These are phyloP conservation scores for Rhodotorula sp. DNA, from an alignment of 1,284 basidiomycete genomes.

Conservation along the genomic window DNA sequence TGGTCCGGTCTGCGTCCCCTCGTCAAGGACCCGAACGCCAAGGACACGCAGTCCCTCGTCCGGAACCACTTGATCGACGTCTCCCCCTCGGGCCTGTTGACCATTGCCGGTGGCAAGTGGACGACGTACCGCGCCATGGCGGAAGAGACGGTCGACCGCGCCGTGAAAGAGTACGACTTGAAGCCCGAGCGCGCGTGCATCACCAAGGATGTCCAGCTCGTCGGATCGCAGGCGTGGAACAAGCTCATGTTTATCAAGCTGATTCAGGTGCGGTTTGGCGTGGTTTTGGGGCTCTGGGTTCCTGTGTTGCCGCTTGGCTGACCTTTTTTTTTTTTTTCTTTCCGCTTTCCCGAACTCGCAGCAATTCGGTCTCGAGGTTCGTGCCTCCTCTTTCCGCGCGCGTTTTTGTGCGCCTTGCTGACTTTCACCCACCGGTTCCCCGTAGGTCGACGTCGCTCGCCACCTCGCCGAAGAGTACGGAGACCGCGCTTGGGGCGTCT, in stretches of 20 bases:
- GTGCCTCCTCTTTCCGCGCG: slow-evolving; percentile 51
- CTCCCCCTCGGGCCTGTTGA: slow-evolving; percentile 75
- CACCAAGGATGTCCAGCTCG: slow-evolving; percentile 75
- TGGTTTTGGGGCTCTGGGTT: too few species aligned
- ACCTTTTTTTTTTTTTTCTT: too few species aligned
- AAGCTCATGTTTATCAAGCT: slow-evolving; percentile 96
- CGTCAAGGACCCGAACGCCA: slow-evolving; percentile 77
- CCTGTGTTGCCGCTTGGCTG: too few species aligned
- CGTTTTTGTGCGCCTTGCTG: background rate
- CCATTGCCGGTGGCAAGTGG: slow-evolving; percentile 98
- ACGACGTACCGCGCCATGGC: slow-evolving; percentile 93
- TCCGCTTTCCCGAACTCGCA: slow-evolving; percentile 47
- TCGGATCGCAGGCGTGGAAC: slow-evolving; percentile 94
- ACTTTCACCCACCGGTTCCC: slow-evolving; percentile 51
- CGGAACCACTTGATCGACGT: slow-evolving; percentile 93
- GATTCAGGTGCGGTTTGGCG: slow-evolving; percentile 55
- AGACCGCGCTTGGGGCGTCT: slow-evolving; percentile 86
- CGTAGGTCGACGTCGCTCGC: slow-evolving; percentile 75
- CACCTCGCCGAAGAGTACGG: slow-evolving; percentile 93
- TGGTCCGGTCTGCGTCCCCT: slow-evolving; percentile 91
- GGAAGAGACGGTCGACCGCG: slow-evolving; percentile 87
- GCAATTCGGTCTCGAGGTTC: slow-evolving; percentile 52
- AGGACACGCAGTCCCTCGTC: slow-evolving; percentile 81
- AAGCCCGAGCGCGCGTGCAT: slow-evolving; percentile 62
- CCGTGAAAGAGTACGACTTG: slow-evolving; percentile 73